Percentiles rank a stretch among this genome's conserved stretches.
Conservation (phyloP, 139 green algal species). For the Picochlorum sp. region DNA sequence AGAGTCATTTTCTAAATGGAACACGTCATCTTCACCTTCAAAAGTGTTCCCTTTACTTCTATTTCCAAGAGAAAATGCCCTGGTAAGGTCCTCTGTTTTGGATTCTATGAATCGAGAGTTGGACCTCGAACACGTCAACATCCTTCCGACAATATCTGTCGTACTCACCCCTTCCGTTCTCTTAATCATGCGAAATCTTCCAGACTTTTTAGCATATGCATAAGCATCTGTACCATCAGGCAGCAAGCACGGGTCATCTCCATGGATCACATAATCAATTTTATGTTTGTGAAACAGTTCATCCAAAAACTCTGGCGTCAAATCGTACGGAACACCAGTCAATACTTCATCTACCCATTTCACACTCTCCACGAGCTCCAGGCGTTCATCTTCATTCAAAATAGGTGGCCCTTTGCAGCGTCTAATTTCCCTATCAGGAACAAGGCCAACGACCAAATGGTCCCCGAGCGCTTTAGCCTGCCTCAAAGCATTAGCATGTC, state of each 20-base stretch:
- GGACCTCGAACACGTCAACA: constrained; percentile 79
- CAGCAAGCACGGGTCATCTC: constrained; percentile 96
- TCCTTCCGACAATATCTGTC: constrained; percentile 97
- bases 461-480: constrained; percentile 82
- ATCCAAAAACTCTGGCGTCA: constrained; percentile 84
- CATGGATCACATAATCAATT: constrained; percentile 99
- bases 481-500: constrained; percentile 94
- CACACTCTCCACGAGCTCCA: constrained; percentile 72
- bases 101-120: constrained; percentile 30
- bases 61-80: not conserved
- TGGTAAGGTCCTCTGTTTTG: not conserved
- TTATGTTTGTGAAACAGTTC: constrained; percentile 84
- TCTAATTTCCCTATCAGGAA: constrained; percentile 89
- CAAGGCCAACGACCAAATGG: constrained; percentile 88
- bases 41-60: not conserved
- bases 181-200: constrained; percentile 89
- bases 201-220: constrained; percentile 80
- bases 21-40: not conserved
- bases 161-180: constrained; percentile 94
- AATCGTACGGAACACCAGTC: constrained; percentile 86
- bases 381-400: constrained; percentile 79
- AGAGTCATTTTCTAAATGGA: not conserved
- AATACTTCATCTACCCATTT: constrained; percentile 99
- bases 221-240: constrained; percentile 97
- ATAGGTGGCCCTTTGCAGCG: constrained; percentile 87